A percentile compares a stretch with the other conserved stretches of the same genome.
Evolutionary conservation across 148 eudicot species (phyloP).

Genomic region (Heliosperma pusillum): DNA sequence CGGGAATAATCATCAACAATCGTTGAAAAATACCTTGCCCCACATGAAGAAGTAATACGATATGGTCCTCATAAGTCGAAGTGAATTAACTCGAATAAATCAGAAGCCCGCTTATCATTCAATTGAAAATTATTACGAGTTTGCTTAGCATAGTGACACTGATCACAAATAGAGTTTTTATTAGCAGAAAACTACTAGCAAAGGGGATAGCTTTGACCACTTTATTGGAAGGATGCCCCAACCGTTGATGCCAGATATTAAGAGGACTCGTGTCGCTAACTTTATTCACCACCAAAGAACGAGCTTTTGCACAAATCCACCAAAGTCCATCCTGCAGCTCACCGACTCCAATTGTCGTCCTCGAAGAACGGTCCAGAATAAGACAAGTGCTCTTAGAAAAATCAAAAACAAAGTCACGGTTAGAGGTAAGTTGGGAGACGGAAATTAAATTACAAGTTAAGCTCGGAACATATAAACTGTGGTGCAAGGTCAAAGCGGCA

Average conservation of each 20-base stretch:
- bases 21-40: conserved; percentile 8
- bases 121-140: neutral
- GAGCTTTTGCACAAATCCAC: neutral
- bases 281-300: too few relatives aligned
- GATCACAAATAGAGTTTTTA: neutral
- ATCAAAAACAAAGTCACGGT: too few relatives aligned
- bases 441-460: neutral
- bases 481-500: neutral
- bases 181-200: neutral
- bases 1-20: conserved; percentile 13
- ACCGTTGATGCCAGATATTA: neutral
- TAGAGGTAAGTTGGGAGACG: neutral
- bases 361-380: neutral
- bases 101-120: neutral
- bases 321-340: neutral
- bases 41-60: neutral
- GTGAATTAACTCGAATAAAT: neutral
- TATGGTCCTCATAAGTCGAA: neutral
- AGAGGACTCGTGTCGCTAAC: neutral
- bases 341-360: neutral
- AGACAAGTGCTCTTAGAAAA: neutral
- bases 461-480: neutral
- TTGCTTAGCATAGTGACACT: neutral
- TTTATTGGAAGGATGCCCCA: neutral
- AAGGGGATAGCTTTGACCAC: neutral